A percentile compares a stretch with the other conserved stretches of the same genome.
These are phyloP conservation scores for Xylaria polymorpha DNA, from an alignment of 2,329 filamentous ascomycete genomes.

Conservation along the genomic window DNA sequence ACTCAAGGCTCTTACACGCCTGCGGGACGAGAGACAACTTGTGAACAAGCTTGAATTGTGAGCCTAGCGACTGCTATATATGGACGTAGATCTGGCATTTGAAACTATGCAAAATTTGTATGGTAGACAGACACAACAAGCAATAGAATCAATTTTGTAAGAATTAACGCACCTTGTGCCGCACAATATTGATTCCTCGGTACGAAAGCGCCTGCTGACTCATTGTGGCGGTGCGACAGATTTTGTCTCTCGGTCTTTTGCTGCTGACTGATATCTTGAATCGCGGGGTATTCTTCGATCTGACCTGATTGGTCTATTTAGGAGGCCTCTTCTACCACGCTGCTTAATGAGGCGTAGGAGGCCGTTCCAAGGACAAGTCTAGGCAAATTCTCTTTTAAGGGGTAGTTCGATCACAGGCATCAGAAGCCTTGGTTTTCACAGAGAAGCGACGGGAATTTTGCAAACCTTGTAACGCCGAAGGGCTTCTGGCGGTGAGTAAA, in stretches of 20 bases:
- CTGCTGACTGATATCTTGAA: neutral
- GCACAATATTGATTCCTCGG: neutral
- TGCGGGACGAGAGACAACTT: constrained; percentile 5
- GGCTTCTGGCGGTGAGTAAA: too few relatives aligned
- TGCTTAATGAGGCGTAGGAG: neutral
- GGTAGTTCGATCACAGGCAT: neutral
- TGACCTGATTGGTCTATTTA: constrained; percentile 1
- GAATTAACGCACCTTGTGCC: too few relatives aligned
- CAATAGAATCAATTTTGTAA: too few relatives aligned
- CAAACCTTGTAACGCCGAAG: neutral
- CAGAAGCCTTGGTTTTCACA: neutral
- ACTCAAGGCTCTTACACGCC: constrained; percentile 3
- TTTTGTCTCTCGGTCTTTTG: neutral
- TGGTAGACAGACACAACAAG: neutral
- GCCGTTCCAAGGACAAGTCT: neutral
- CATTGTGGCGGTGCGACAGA: neutral
- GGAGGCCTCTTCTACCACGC: neutral
- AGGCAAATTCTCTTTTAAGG: neutral
- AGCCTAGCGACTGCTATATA: neutral
- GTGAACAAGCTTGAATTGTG: constrained; percentile 6
- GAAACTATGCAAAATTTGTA: constrained; percentile 1
- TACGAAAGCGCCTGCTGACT: neutral
- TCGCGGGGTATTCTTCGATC: constrained; percentile 1
- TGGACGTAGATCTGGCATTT: neutral
- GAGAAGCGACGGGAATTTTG: neutral